phyloP scores from a whole-genome alignment of 225 moss, liverwort and hornwort genomes.

The Asterella californica region DNA sequence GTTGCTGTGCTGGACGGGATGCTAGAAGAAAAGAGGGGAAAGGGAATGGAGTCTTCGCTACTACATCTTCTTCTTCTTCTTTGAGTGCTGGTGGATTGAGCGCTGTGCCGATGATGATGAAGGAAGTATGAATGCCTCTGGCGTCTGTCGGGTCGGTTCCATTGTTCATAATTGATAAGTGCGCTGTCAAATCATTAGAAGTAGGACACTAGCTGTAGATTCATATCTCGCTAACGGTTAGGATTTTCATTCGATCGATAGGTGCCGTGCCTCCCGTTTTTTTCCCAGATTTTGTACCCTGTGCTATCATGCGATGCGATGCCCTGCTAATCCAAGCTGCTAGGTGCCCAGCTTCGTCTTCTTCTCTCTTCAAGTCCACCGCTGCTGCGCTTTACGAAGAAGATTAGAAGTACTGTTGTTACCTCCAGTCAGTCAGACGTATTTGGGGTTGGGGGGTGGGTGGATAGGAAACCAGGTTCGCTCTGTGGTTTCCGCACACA shows the following conservation, averaged over 20 bases:
- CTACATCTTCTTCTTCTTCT: not conserved
- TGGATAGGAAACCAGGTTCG: slow-evolving; percentile 34
- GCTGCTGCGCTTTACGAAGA: slow-evolving; percentile 34
- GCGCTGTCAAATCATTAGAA: slow-evolving; percentile 50
- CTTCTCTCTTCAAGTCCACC: slow-evolving; percentile 18
- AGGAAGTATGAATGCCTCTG: slow-evolving; percentile 36
- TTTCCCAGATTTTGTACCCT: slow-evolving; percentile 48
- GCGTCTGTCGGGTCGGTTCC: slow-evolving; percentile 46
- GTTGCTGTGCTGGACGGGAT: slow-evolving; percentile 16
- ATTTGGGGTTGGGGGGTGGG: slow-evolving; percentile 38
- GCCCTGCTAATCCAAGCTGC: slow-evolving; percentile 27
- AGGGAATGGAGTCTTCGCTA: slow-evolving; percentile 11
- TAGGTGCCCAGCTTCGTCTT: slow-evolving; percentile 22
- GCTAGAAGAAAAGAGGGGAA: slow-evolving; percentile 18
- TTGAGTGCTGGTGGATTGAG: slow-evolving; percentile 8
- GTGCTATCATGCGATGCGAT: slow-evolving; percentile 29
- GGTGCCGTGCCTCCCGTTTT: slow-evolving; percentile 35
- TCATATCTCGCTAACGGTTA: slow-evolving; percentile 42
- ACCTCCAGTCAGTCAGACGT: slow-evolving; percentile 16
- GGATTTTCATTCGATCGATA: slow-evolving; percentile 43
- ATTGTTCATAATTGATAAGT: slow-evolving; percentile 55
- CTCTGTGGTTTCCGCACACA: slow-evolving; percentile 36
- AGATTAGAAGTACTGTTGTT: slow-evolving; percentile 27
- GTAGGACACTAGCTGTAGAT: slow-evolving; percentile 52
- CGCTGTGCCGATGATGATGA: slow-evolving; percentile 25